Percentiles rank a stretch among this genome's conserved stretches.
Conservation (phyloP, 2,329 filamentous ascomycete species). For the Fusarium oxysporum region DNA sequence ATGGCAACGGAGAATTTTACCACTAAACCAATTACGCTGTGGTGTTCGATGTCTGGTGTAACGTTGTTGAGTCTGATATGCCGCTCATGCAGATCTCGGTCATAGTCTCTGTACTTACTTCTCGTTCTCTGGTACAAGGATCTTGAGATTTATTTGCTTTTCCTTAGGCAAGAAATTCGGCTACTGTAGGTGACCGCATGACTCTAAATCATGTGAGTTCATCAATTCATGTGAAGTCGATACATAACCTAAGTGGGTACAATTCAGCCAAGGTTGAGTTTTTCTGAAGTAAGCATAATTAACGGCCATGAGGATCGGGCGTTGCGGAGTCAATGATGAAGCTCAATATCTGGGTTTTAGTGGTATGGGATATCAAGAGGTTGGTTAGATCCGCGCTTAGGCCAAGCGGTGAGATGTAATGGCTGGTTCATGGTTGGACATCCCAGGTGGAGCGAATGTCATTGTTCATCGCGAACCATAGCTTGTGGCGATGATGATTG, state of each 20-base stretch:
- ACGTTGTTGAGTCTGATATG: background rate
- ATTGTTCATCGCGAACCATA: constrained; percentile 10
- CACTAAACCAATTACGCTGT: constrained; percentile 23
- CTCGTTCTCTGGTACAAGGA: background rate
- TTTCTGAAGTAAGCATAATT: constrained; percentile 10
- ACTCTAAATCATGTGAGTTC: constrained; percentile 27
- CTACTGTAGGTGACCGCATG: constrained; percentile 30
- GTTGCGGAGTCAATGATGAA: constrained; percentile 5
- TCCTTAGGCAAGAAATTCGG: background rate
- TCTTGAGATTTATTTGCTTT: constrained; percentile 2
- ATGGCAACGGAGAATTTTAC: constrained; percentile 26
- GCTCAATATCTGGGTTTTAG: constrained; percentile 2
- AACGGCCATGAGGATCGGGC: background rate
- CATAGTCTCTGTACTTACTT: background rate
- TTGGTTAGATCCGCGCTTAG: constrained; percentile 17
- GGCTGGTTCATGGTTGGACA: constrained; percentile 16
- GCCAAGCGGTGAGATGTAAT: constrained; percentile 29
- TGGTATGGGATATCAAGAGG: constrained; percentile 1
- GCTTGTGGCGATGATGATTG: background rate
- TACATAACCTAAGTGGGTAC: background rate
- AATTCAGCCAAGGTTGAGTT: background rate
- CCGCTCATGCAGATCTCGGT: accelerated
- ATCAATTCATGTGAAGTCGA: background rate
- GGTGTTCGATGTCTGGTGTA: accelerated
- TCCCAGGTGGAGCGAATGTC: constrained; percentile 17